phyloP scores from a whole-genome alignment of 768 basidiomycete genomes.

The Russula ochroleuca region DNA sequence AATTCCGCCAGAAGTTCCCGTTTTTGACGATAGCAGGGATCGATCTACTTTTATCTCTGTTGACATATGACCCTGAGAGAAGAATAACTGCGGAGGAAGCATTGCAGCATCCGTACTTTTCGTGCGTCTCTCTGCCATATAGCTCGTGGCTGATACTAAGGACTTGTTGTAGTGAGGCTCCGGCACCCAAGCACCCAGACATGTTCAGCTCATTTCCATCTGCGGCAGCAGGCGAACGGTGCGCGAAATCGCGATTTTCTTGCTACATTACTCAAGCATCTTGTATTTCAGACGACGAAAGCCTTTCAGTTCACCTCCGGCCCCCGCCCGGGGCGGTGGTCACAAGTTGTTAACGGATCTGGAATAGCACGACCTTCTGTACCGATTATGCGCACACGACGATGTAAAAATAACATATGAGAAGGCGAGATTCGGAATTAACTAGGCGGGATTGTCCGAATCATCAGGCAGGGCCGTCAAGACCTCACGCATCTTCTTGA shows the following conservation, averaged over 20 bases:
- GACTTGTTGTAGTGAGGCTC: slow-evolving; percentile 65
- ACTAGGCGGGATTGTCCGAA: slow-evolving; percentile 9
- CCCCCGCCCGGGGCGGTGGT: slow-evolving; percentile 67
- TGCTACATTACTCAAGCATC: background rate
- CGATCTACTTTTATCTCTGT: slow-evolving; percentile 73
- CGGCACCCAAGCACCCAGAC: slow-evolving; percentile 93
- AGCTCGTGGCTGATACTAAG: background rate
- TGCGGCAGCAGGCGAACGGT: slow-evolving; percentile 95
- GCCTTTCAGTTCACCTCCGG: slow-evolving; percentile 74
- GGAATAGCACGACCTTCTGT: slow-evolving; percentile 35
- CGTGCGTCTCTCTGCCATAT: slow-evolving; percentile 44
- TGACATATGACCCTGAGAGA: slow-evolving; percentile 85
- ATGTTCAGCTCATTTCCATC: slow-evolving; percentile 95
- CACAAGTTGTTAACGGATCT: slow-evolving; percentile 64
- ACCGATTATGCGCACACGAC: background rate
- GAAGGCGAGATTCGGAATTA: background rate
- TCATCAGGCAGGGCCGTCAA: slow-evolving; percentile 28
- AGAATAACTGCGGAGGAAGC: slow-evolving; percentile 90
- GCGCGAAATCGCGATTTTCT: slow-evolving; percentile 31
- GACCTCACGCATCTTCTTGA: slow-evolving; percentile 60
- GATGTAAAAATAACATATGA: slow-evolving; percentile 5
- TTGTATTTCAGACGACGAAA: slow-evolving; percentile 59
- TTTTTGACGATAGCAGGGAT: slow-evolving; percentile 80
- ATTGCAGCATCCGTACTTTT: slow-evolving; percentile 86
- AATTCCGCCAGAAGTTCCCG: slow-evolving; percentile 81